phyloP scores from a whole-genome alignment of 345 rosid genomes.

The Clarkia xantiana region DNA sequence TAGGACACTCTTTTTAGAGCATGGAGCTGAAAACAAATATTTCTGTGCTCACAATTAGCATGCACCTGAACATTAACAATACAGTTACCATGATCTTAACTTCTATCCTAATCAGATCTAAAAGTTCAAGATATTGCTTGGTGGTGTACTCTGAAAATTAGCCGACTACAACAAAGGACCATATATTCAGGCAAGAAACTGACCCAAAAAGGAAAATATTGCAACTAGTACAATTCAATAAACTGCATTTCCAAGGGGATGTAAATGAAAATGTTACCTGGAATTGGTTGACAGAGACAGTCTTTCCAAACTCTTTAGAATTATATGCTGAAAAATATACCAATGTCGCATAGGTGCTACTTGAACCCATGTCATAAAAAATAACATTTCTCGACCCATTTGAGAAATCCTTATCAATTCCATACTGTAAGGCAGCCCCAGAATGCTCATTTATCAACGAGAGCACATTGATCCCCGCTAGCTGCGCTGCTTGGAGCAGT shows the following conservation, averaged over 20 bases:
- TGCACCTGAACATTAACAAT: too few relatives aligned
- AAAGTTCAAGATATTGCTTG: too few relatives aligned
- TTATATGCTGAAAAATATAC: slow-evolving; percentile 77
- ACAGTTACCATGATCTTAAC: too few relatives aligned
- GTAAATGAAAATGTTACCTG: slow-evolving; percentile 36
- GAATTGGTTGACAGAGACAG: slow-evolving; percentile 77
- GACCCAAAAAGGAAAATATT: too few relatives aligned
- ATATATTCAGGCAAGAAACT: too few relatives aligned
- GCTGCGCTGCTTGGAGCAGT: slow-evolving; percentile 67
- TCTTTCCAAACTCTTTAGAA: slow-evolving; percentile 80
- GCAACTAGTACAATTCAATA: not conserved
- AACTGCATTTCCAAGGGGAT: not conserved
- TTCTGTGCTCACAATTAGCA: too few relatives aligned
- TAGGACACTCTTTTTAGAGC: not conserved
- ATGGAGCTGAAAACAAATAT: not conserved
- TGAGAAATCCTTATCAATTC: slow-evolving; percentile 87
- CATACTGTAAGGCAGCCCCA: slow-evolving; percentile 96
- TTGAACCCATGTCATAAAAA: slow-evolving; percentile 94
- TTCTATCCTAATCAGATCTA: too few relatives aligned
- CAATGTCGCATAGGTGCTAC: slow-evolving; percentile 79
- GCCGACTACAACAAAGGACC: too few relatives aligned
- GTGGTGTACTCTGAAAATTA: too few relatives aligned
- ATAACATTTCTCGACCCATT: slow-evolving; percentile 80
- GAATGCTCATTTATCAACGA: slow-evolving; percentile 74
- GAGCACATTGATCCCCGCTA: slow-evolving; percentile 88